Conservation (phyloP, 75 land plant genomes). For the Pinus albicaulis region DNA sequence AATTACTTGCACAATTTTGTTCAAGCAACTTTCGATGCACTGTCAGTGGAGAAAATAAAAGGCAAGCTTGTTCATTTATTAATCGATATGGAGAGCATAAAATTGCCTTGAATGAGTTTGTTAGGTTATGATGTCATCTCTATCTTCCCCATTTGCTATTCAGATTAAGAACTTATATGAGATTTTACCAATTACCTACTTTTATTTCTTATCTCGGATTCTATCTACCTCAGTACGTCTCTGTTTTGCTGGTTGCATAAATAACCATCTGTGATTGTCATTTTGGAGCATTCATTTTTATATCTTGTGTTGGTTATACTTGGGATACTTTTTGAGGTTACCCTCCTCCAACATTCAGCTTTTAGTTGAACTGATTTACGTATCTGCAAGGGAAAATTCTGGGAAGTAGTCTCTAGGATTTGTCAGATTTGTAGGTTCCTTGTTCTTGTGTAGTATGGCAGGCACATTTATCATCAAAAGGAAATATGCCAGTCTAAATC, state of each 20-base stretch:
- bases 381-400: neutral
- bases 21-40: slow-evolving; percentile 93
- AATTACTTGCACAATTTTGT: slow-evolving; percentile 94
- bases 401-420: neutral
- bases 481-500: too few relatives aligned
- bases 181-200: neutral
- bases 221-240: neutral
- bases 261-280: neutral
- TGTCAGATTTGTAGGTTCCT: neutral
- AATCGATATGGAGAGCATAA: neutral
- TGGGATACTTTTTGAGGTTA: neutral
- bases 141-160: neutral
- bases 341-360: neutral
- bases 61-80: slow-evolving; percentile 30
- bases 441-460: neutral
- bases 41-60: slow-evolving; percentile 74
- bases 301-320: neutral
- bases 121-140: neutral
- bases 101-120: neutral
- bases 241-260: neutral
- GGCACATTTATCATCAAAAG: too few relatives aligned
- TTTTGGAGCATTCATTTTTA: neutral
- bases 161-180: too few relatives aligned
- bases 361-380: neutral
- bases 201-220: neutral